These are phyloP conservation scores for Rubia balearica DNA, from an alignment of 305 asterid genomes.

Conservation along the genomic window DNA sequence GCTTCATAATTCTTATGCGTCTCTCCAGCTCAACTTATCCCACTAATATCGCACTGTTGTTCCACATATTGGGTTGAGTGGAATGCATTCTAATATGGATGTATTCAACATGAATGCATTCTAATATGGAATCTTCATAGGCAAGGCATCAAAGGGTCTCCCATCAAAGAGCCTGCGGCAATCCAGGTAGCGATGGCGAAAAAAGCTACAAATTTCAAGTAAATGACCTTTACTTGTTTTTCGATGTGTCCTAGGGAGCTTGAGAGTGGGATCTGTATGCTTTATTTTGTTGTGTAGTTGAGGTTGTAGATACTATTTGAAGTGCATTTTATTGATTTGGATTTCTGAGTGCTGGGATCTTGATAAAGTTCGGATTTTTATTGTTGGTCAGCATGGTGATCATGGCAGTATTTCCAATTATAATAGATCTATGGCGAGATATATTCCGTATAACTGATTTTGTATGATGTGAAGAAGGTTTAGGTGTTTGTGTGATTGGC, in stretches of 20 bases:
- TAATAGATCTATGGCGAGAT: neutral
- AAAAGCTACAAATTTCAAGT: no score
- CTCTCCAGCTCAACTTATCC: no score
- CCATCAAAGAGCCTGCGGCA: no score
- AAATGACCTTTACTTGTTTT: neutral
- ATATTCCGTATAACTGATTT: neutral
- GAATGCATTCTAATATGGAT: no score
- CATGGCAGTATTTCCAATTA: neutral
- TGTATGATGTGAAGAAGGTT: no score
- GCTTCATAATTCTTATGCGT: no score
- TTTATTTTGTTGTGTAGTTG: slow-evolving; percentile 21
- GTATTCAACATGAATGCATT: no score
- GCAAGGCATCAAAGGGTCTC: no score
- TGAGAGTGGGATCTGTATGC: slow-evolving; percentile 15
- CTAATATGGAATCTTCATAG: no score
- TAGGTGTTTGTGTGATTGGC: neutral
- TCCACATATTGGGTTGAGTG: no score
- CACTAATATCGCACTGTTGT: no score
- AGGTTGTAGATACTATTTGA: neutral
- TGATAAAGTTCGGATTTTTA: slow-evolving; percentile 3
- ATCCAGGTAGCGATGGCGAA: no score
- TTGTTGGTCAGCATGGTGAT: neutral
- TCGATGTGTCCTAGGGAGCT: slow-evolving; percentile 20
- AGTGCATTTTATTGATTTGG: slow-evolving; percentile 17
- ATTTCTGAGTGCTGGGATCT: slow-evolving; percentile 17